Evolutionary conservation across 805 yeast species (phyloP), one percentile per base, ranked within the genome.

Genomic region (Blastobotrys chiropterorum): DNA sequence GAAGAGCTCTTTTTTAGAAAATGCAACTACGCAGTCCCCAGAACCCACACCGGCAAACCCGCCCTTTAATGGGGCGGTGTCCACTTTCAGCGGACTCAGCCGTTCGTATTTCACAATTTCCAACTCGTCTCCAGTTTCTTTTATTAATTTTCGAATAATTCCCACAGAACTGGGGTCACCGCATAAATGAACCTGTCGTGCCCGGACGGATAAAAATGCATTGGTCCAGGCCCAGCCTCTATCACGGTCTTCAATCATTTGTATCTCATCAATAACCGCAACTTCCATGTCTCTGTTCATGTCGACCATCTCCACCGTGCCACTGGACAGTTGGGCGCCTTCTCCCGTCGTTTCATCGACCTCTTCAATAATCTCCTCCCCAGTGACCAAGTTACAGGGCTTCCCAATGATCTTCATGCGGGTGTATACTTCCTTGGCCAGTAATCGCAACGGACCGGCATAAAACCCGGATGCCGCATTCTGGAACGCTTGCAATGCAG

Each of bases 151-250:
- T 53, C 74, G 60, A 3, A 94, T 71, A 22, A 92, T 63, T 0
- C 83, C 80, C n/a, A 89, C 85, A 1, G 90, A 82, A 60, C 94
- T 80, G 50, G 80, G 85, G 64, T 94, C 99, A 39, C 99, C 99
- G 71, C 99, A 94, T 4, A 92, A 63, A 70, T 94, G 98, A 1
- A 94, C 72, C 57, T 89, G 96, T 51, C 81, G 81, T 2, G 97
- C 95, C 53, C 79, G 78, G 0, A 83, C 94, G 2, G 98, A 98
- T 34, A 94, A 70, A 1, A 94, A 71, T 0, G 96, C 97, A 59
- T 82, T 81, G 0, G 97, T 85, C 98, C 99, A 94, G 0, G 97
- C 95, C 71, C 86, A 82, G 0, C 99, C 99, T 56, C 99, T 70
- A 15, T 70, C 71, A 5, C 72, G 71, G 62, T 90, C 96, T 1